Conservation (phyloP, 2,329 filamentous ascomycete species). For the Fusarium stilboides region DNA sequence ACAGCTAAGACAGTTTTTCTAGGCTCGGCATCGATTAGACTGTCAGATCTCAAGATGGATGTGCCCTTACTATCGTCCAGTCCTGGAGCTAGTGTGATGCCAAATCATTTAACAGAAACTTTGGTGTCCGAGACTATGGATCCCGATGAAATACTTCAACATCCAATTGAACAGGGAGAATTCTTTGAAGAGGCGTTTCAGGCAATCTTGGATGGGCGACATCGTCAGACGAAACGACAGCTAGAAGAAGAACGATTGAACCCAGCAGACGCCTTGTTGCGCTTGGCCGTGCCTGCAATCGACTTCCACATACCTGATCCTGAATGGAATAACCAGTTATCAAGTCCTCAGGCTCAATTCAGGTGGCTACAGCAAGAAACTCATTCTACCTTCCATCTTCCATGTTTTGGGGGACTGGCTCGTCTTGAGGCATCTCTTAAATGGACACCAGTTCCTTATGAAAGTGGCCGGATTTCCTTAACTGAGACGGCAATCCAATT, state of each 20-base stretch:
- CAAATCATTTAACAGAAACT: not conserved
- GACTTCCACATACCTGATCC: slow-evolving; percentile 47
- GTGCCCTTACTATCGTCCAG: slow-evolving; percentile 44
- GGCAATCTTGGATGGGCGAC: slow-evolving; percentile 38
- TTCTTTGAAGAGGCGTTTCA: slow-evolving; percentile 49
- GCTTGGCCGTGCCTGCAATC: slow-evolving; percentile 51
- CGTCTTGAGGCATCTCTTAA: slow-evolving; percentile 41
- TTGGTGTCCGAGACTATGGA: slow-evolving; percentile 1
- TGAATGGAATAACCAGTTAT: slow-evolving; percentile 42
- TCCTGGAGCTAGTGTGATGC: slow-evolving; percentile 9
- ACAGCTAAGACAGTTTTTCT: slow-evolving; percentile 8
- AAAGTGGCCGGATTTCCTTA: slow-evolving; percentile 11
- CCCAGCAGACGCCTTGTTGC: slow-evolving; percentile 44
- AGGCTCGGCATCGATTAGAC: not conserved
- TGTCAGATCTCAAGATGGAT: slow-evolving; percentile 41
- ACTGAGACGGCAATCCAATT: slow-evolving; percentile 35
- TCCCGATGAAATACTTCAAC: not conserved
- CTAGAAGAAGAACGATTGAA: slow-evolving; percentile 52
- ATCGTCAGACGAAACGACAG: slow-evolving; percentile 15
- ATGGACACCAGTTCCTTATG: slow-evolving; percentile 45
- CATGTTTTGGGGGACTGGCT: not conserved
- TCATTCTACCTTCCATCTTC: slow-evolving; percentile 10
- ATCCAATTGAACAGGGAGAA: not conserved
- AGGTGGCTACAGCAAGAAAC: slow-evolving; percentile 42
- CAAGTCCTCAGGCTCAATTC: slow-evolving; percentile 46